phyloP scores from a whole-genome alignment of 345 rosid genomes.

The Raphanus raphanistrum region DNA sequence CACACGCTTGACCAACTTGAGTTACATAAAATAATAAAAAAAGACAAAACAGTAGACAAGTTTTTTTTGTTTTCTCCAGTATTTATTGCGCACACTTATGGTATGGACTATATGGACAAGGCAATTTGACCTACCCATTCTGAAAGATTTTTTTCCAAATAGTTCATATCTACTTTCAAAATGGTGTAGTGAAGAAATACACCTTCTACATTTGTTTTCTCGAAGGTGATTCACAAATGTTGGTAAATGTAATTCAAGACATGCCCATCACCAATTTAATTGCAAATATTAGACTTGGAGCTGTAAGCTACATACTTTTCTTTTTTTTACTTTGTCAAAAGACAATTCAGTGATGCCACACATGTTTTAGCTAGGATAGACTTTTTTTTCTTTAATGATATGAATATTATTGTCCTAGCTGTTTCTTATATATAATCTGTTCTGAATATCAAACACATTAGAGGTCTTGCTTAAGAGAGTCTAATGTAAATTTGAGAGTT shows the following conservation, averaged over 20 bases:
- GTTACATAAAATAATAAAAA: not conserved
- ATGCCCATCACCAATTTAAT: not conserved
- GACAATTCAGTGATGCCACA: not conserved
- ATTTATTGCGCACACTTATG: not conserved
- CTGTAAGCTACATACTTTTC: not conserved
- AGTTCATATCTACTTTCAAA: not conserved
- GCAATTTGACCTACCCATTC: not conserved
- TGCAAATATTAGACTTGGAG: not conserved
- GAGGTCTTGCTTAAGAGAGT: not conserved
- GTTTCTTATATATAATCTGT: not conserved
- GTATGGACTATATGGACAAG: not conserved
- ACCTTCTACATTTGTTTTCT: not conserved
- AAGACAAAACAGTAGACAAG: not conserved
- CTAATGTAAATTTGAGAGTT: not conserved
- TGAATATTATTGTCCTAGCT: not conserved
- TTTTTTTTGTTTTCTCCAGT: not conserved
- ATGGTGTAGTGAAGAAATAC: not conserved
- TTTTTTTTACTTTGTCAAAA: not conserved
- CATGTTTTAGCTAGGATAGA: not conserved
- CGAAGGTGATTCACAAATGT: not conserved
- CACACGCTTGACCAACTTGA: constrained; percentile 8
- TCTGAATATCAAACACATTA: not conserved
- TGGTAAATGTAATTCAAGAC: not conserved
- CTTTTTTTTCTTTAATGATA: not conserved
- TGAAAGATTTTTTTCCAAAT: too few relatives aligned